These are phyloP conservation scores for Syzygium syzygioides DNA, from an alignment of 441 rosid species.

Conservation along the genomic window DNA sequence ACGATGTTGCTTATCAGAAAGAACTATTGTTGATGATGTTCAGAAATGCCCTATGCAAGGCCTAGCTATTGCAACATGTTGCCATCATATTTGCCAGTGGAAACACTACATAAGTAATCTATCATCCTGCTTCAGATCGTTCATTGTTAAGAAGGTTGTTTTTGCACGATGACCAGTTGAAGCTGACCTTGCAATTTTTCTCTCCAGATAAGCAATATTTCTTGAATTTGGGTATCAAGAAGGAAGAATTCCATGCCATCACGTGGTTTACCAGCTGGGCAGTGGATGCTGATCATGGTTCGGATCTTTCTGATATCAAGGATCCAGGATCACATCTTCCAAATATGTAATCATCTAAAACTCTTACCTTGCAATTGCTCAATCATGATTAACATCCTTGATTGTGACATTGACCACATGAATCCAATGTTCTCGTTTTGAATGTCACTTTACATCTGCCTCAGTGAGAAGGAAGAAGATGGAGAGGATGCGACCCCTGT, in stretches of 20 bases:
- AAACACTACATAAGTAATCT: constrained; percentile 70
- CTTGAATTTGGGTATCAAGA: constrained; percentile 36
- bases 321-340: constrained; percentile 25
- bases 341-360: constrained; percentile 22
- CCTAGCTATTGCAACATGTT: constrained; percentile 88
- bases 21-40: constrained; percentile 5
- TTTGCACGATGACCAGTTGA: not conserved
- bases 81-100: constrained; percentile 99
- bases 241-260: constrained; percentile 65
- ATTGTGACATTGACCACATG: not conserved
- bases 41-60: constrained; percentile 33
- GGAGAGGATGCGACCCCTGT: constrained; percentile 24
- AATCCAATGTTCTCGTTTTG: not conserved
- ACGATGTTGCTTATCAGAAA: constrained; percentile 60
- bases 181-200: not conserved
- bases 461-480: constrained; percentile 32
- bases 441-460: not conserved
- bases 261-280: constrained; percentile 97
- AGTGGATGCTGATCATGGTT: constrained; percentile 81
- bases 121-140: not conserved
- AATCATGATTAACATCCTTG: not conserved
- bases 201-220: constrained; percentile 60
- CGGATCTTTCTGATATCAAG: constrained; percentile 38
- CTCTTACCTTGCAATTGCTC: not conserved
- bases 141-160: not conserved